These are phyloP conservation scores for Fusarium albosuccineum DNA, from an alignment of 2,329 filamentous ascomycete genomes.

Conservation along the genomic window DNA sequence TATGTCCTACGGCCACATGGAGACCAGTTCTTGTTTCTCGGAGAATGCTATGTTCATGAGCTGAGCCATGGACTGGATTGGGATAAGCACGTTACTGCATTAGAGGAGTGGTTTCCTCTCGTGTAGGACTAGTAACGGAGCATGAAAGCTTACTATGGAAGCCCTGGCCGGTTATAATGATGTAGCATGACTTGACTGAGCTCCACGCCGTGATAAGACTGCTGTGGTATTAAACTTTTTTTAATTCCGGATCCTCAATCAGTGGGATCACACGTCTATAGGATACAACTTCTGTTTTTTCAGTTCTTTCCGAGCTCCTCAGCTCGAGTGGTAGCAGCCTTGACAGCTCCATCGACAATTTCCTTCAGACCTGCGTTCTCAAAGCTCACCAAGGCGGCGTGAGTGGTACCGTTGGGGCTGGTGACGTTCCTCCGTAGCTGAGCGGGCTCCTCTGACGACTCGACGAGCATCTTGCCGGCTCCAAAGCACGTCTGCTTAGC, in stretches of 20 bases:
- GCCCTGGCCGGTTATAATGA: too few relatives aligned
- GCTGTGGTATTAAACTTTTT: conserved; percentile 1
- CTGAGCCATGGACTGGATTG: neutral
- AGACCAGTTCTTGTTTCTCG: neutral
- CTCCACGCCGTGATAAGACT: neutral
- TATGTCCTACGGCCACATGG: neutral
- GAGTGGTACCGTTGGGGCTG: conserved; percentile 65
- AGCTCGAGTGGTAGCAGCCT: conserved; percentile 58
- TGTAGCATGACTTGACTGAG: neutral
- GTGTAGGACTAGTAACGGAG: neutral
- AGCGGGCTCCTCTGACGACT: conserved; percentile 59
- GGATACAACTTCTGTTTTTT: neutral
- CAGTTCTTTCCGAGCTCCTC: conserved; percentile 59
- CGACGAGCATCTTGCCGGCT: conserved; percentile 64
- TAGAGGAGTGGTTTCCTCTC: neutral
- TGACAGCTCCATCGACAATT: conserved; percentile 61
- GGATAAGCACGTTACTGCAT: neutral
- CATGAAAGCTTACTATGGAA: too few relatives aligned
- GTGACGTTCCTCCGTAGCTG: conserved; percentile 66
- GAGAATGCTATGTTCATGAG: neutral
- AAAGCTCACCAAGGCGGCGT: conserved; percentile 63
- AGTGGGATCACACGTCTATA: neutral
- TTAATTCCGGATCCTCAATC: neutral
- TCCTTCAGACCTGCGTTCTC: conserved; percentile 58
- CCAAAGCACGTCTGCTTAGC: conserved; percentile 65